Base-by-base conservation (phyloP, 73 alveolate genomes). In the Paramecium octaurelia region DNA sequence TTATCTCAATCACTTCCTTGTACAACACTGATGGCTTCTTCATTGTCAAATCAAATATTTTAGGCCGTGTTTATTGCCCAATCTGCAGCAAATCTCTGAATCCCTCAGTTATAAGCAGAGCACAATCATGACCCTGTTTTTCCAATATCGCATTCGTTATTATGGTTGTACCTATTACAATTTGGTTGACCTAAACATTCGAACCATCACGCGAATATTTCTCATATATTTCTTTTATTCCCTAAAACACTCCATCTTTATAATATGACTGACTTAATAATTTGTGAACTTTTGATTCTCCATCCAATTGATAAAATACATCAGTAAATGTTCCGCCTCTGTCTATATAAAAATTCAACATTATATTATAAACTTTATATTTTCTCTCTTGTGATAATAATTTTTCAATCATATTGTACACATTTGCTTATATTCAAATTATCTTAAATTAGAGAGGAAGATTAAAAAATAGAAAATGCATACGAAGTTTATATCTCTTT, bases 311-410 rank as follows among this genome's bases (percentile, higher is more conserved):
- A 68, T 97, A 94, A 70, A 92, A 95, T 23, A 96, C 83, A 70
- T 96, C 99, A 8, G 99, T 96, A 92, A 96, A 96, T 58, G 99
- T 96, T 12, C 99, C 99, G 46, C 99, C 99, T 96, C 99, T 93
- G 57, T 96, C 99, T 0, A 73, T 73, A 36, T 35, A 73, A 73
- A 36, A 73, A 73, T 73, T 73, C 18, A 73, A 36, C 87, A 73
- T 73, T 4, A 0, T 54, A n/a, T 54, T n/a, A 4, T 54, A 54
- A 7, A 54, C 27, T 54, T 54, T 54, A 18, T 54, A 4, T 54
- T 54, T 48, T 4, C 11, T 48, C 11, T 46, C 4, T 0, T 9
- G 8, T 46, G 1, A 12, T n/a, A 16, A 12, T 48, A 48, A 48
- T 48, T 0, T 16, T 48, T 48, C 9, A 14, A 12, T 16, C 60